A percentile compares a stretch with the other conserved stretches of the same genome.
These are phyloP conservation scores for Jamesozyma hellenica DNA, from an alignment of 805 yeast species.

Conservation along the genomic window DNA sequence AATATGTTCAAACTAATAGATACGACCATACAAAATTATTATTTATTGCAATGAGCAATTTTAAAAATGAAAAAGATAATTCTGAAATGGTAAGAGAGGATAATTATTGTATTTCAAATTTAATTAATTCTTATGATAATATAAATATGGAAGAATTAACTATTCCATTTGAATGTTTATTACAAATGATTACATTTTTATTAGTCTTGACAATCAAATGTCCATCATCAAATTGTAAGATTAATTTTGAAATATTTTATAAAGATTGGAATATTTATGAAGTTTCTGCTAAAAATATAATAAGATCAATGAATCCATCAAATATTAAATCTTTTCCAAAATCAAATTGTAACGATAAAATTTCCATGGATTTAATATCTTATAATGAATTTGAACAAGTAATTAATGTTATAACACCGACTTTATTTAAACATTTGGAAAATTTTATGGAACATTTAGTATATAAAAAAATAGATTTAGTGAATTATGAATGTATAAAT, in stretches of 20 bases:
- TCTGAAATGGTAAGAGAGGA: not conserved
- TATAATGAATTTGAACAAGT: conserved; percentile 29
- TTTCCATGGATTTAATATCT: conserved; percentile 8
- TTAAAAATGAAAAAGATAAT: conserved; percentile 3
- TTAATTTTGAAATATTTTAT: conserved; percentile 18
- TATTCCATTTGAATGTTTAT: conserved; percentile 35
- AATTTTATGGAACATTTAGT: conserved; percentile 36
- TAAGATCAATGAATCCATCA: conserved; percentile 2
- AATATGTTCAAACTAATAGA: conserved; percentile 28
- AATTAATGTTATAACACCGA: conserved; percentile 32
- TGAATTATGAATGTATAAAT: conserved; percentile 6
- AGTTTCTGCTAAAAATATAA: conserved; percentile 34
- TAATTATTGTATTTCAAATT: conserved; percentile 7
- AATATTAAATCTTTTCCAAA: conserved; percentile 12
- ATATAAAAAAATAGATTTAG: conserved; percentile 24
- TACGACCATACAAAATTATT: conserved; percentile 37
- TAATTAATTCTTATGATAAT: conserved; percentile 36
- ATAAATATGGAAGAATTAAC: conserved; percentile 31
- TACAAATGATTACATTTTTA: conserved; percentile 39
- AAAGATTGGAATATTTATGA: conserved; percentile 37
- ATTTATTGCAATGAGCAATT: conserved; percentile 37
- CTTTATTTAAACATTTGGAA: conserved; percentile 37
- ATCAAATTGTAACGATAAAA: not conserved
- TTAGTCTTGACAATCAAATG: conserved; percentile 35
- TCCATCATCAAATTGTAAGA: conserved; percentile 28